Evolutionary conservation across 805 yeast species (phyloP), one percentile per base, ranked within the genome.

Genomic region (Citeromyces matritensis): DNA sequence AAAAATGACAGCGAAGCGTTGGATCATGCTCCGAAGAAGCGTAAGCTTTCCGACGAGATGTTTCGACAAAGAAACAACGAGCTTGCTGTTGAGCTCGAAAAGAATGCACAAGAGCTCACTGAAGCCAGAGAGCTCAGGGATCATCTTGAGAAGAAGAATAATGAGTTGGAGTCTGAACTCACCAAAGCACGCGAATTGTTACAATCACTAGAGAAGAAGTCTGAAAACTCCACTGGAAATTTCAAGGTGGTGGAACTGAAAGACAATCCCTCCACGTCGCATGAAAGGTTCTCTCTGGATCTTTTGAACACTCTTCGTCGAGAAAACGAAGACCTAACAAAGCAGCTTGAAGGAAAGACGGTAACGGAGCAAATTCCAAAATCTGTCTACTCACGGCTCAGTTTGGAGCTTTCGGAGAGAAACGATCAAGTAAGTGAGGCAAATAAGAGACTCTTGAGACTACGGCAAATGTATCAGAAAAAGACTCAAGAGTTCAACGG

Each of bases 401-500:
- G 65, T 32, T 44, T 64, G 26, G 86, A 80, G 35, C 59, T 65
- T 34, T 50, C 57, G 21, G 52, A 56, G 17, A 43, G 69, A 7
- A 69, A 73, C 38, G 41, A 45, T 3, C 68, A 67, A 33, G 52
- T 73, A 2, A 60, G 58, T 23, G 64, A 61, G 30, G 45, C 66
- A 6, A 58, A 59, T 31, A 81, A 79, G 44, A 58, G 69, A 33
- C 58, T 63, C 24, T 51, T 44, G 8, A 52, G 93, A 26, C 53
- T 72, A 34, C 66, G 58, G 39, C 70, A 74, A 38, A 64, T 69
- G 5, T 83, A 71, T 45, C 53, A 70, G 11, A 64, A 65, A 31
- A 79, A 80, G 46, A 73, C 88, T n/a, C 52, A 63, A 23, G 86
- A 81, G 43, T 75, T 81, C 32, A 57, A 83, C 24, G 71, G 74